phyloP scores from a whole-genome alignment of 129 eudicot genomes.

The carrot (Daucus carota) region DNA sequence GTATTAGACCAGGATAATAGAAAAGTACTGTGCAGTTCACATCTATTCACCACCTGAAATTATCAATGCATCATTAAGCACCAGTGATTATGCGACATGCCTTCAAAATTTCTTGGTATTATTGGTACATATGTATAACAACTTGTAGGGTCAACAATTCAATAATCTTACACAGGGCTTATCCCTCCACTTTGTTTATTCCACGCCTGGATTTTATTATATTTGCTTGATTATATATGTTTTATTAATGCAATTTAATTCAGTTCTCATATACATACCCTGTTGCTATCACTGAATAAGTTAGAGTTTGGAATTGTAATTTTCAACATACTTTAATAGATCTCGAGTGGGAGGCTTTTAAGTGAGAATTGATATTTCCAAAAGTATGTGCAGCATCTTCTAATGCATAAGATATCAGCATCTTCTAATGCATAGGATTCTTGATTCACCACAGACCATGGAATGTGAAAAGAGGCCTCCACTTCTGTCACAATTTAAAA shows the following conservation, averaged over 20 bases:
- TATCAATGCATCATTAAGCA: background rate
- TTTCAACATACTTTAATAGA: background rate
- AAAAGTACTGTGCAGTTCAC: constrained; percentile 4
- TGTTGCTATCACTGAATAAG: background rate
- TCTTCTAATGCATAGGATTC: no score
- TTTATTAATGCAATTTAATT: background rate
- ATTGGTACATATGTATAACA: background rate
- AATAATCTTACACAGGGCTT: background rate
- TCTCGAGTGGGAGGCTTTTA: background rate
- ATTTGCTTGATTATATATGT: background rate
- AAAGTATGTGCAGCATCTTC: background rate
- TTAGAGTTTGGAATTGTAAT: background rate
- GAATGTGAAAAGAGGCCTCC: no score
- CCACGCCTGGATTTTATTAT: background rate
- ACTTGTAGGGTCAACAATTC: background rate
- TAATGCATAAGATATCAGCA: background rate
- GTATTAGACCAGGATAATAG: background rate
- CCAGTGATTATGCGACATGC: background rate
- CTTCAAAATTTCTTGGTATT: background rate
- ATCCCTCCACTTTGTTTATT: background rate
- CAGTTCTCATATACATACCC: background rate
- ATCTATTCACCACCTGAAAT: background rate
- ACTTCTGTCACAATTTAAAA: no score
- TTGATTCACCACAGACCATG: no score
- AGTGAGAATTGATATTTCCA: background rate